phyloP scores from a whole-genome alignment of 2,329 filamentous ascomycete species.

The Myriosclerotinia scirpicola region DNA sequence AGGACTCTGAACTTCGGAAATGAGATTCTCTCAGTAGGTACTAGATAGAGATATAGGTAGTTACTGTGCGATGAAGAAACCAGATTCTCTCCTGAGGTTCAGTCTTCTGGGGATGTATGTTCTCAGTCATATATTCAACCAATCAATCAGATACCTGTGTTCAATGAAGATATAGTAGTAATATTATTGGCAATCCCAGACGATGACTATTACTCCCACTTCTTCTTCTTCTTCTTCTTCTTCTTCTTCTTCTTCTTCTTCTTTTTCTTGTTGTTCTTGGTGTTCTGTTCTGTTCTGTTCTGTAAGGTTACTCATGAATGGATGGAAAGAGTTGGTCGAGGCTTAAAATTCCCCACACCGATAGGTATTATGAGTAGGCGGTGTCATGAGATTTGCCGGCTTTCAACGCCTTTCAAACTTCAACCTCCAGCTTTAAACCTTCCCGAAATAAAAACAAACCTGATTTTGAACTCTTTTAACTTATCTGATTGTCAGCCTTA shows the following conservation, averaged over 20 bases:
- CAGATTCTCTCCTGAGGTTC: too few relatives aligned
- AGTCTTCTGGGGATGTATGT: too few relatives aligned
- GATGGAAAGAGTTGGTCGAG: background rate
- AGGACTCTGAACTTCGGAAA: background rate
- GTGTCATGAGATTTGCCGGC: conserved; percentile 6
- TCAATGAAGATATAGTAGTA: too few relatives aligned
- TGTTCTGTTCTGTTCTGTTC: too few relatives aligned
- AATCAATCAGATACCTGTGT: too few relatives aligned
- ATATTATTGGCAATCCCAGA: too few relatives aligned
- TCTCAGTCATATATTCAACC: too few relatives aligned
- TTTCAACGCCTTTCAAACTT: background rate
- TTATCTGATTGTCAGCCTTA: conserved; percentile 16
- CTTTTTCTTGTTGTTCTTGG: too few relatives aligned
- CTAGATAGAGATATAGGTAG: background rate
- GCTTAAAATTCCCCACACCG: conserved; percentile 8
- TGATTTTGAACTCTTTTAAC: conserved; percentile 1
- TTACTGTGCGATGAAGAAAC: background rate
- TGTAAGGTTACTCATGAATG: too few relatives aligned
- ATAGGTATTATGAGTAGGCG: background rate
- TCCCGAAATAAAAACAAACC: conserved; percentile 2
- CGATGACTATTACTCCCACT: too few relatives aligned
- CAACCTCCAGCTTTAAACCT: conserved; percentile 8
- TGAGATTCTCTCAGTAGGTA: background rate
- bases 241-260: too few relatives aligned
- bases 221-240: too few relatives aligned